phyloP scores from a whole-genome alignment of 768 basidiomycete genomes.

The Russula emetica region DNA sequence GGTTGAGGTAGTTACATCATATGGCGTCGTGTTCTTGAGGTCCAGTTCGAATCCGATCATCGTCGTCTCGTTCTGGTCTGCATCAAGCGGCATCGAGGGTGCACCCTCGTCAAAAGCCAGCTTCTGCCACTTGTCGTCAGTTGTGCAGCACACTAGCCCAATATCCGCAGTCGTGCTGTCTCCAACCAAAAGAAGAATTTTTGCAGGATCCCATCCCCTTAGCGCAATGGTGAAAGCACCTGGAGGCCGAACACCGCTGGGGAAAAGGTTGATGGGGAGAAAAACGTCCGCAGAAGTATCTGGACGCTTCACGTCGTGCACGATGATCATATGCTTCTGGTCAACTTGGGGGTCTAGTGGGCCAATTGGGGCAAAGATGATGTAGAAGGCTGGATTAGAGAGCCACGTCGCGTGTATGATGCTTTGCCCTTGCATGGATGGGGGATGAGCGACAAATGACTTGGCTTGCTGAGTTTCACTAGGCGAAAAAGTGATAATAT shows the following conservation, averaged over 20 bases:
- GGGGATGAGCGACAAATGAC: slow-evolving; percentile 53
- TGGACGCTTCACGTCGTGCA: slow-evolving; percentile 42
- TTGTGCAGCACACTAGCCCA: slow-evolving; percentile 40
- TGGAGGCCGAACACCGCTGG: slow-evolving; percentile 45
- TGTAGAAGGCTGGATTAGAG: slow-evolving; percentile 62
- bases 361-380: slow-evolving; percentile 53
- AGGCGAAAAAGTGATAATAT: slow-evolving; percentile 63
- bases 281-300: slow-evolving; percentile 37
- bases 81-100: slow-evolving; percentile 61
- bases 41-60: slow-evolving; percentile 63
- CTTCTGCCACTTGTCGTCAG: slow-evolving; percentile 42
- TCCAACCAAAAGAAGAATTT: slow-evolving; percentile 43
- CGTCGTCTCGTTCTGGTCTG: slow-evolving; percentile 64
- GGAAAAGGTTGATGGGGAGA: slow-evolving; percentile 41
- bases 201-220: slow-evolving; percentile 44
- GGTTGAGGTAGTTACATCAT: slow-evolving; percentile 37
- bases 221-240: slow-evolving; percentile 41
- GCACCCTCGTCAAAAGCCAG: slow-evolving; percentile 48
- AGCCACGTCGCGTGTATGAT: slow-evolving; percentile 61
- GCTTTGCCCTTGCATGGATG: slow-evolving; percentile 46
- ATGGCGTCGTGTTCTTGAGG: slow-evolving; percentile 48
- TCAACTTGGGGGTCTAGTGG: slow-evolving; percentile 38
- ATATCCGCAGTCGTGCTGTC: slow-evolving; percentile 51
- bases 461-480: slow-evolving; percentile 51
- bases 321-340: slow-evolving; percentile 42